phyloP scores from a whole-genome alignment of 1,139 yeast genomes.

The Dujonia santamariae region DNA sequence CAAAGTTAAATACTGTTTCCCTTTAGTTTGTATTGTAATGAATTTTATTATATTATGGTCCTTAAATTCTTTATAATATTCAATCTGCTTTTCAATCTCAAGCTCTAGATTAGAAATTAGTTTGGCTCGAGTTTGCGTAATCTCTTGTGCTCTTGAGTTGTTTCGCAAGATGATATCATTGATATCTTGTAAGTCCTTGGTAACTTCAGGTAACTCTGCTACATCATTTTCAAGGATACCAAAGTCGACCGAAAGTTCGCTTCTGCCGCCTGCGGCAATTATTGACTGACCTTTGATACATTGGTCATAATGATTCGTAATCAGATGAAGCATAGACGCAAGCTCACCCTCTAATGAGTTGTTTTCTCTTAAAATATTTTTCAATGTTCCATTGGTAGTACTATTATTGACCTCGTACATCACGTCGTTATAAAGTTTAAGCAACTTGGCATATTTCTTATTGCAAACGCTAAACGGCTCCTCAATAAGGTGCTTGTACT shows the following conservation, averaged over 20 bases:
- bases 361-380: constrained; percentile 34
- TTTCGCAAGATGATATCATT: constrained; percentile 38
- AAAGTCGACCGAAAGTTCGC: constrained; percentile 21
- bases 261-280: constrained; percentile 25
- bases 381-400: constrained; percentile 1
- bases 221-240: constrained; percentile 35
- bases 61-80: constrained; percentile 18
- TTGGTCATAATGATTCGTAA: constrained; percentile 82
- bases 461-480: constrained; percentile 1
- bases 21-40: constrained; percentile 2
- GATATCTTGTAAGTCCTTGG: constrained; percentile 29
- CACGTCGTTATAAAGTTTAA: constrained; percentile 7
- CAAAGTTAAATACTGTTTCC: neutral
- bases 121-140: constrained; percentile 8
- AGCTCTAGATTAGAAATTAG: constrained; percentile 3
- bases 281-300: constrained; percentile 42
- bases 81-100: constrained; percentile 8
- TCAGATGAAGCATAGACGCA: constrained; percentile 64
- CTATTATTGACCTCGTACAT: constrained; percentile 5
- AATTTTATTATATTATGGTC: constrained; percentile 4
- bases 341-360: constrained; percentile 62
- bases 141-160: constrained; percentile 29
- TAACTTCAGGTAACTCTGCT: constrained; percentile 29
- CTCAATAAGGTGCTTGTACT: neutral
- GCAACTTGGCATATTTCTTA: constrained; percentile 5